Evolutionary conservation across 495 filamentous ascomycete genomes (phyloP), one percentile per base, ranked within the genome.

Genomic region (Penicillium bialowiezense): DNA sequence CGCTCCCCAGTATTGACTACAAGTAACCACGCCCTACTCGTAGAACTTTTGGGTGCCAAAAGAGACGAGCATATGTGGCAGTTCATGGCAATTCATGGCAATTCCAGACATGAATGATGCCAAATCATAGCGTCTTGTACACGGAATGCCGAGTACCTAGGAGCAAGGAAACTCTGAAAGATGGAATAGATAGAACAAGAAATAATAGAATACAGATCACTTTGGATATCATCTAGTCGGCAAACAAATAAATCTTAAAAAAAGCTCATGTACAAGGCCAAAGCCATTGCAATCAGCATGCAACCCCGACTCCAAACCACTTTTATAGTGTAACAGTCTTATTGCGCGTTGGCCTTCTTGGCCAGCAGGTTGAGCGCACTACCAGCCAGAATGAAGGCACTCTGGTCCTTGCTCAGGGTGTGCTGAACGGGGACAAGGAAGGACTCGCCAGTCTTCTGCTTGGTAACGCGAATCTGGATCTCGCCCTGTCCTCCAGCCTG

Each of bases 311-410:
- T 26, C 21, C 13, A 54, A 52, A 47, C 47, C 49, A 59, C 34
- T 50, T 61, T 60, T 60, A 26, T 35, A 20, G 36, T 39, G 45
- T 47, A 48, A 32, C 35, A 38, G 44, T 47, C 45, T 40, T 52
- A 56, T 29, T 59, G 44, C 13, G 50, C 39, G 13, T 52, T 44
- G 29, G 62, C 73, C 56, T 68, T 69, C 77, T 83, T 81, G 13
- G 87, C 81, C 59, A 97, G 68, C 62, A 95, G 53, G 75, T 98
- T 98, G 73, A 98, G 68, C 41, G 93, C 93, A 70, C 90, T 96
- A 7, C 93, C 93, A 2, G 93, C 93, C 8, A 98, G 72, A 35
- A 98, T 87, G 64, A 97, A 98, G 1, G 75, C 83, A 54, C 86
- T 86, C 75, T 98, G 93, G 64, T 96, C 93, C 64, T 79, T 76